Base-by-base conservation (phyloP, 129 eudicot genomes). In the Escallonia herrerae region DNA sequence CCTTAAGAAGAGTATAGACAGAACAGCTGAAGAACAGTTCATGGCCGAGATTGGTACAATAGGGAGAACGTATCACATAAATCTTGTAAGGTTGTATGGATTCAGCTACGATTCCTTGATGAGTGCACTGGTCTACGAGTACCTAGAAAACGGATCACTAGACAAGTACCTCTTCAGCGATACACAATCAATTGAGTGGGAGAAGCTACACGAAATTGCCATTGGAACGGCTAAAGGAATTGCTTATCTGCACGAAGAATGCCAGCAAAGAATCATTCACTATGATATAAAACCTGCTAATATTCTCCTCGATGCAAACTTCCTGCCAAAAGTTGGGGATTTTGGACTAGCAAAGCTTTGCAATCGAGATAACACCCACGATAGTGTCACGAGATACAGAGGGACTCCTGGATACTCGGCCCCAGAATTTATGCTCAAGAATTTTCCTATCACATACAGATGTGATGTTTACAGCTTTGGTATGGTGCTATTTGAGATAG, bases 401-500 rank as follows among this genome's bases (percentile, higher is more conserved):
- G 54, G 54, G 54, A 49, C 54, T 3, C 54, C 54, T 7, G 54
- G 54, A 3, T 49, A 49, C 5, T 0, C 5, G 3, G 54, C 54
- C 3, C 54, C 54, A 7, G 54, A 49, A n/a, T 49, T 49, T 49
- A 2, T 3, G 54, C 54, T 49, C 12, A 49, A 7, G 0, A 49
- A 49, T n/a, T 49, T 49, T 49, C 54, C 3, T n/a, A 49, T 49
- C 1, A 49, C 54, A n/a, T 7, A 2, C 12, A 49, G 12, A 49
- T 49, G 54, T 49, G 54, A 49, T 49, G 54, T 49, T 49, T 49
- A 49, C 12, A 49, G 54, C 54, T 49, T 49, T 49, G 54, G 54
- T 11, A 49, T 49, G 54, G 9, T 49, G 9, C 12, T 49, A n/a
- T 49, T 49, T 49, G 54, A 49, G 54, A 49, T 49, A 49, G 54